Evolutionary conservation across 805 yeast species (phyloP).

Genomic region (Yamadazyma sp.): DNA sequence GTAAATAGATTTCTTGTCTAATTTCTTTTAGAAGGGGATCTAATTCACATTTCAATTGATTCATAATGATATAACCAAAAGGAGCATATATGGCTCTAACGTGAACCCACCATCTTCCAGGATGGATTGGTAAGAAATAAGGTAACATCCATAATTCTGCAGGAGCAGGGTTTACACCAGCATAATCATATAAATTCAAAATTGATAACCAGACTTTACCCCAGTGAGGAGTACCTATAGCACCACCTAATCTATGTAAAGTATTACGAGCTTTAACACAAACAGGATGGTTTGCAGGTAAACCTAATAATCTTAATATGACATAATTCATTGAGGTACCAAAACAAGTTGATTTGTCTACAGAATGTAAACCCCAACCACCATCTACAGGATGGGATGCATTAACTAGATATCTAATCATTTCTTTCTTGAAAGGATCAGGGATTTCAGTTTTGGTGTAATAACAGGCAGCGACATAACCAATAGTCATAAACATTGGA

Average conservation of each 20-base stretch:
- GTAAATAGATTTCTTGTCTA: constrained; percentile 73
- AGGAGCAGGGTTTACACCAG: constrained; percentile 97
- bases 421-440: constrained; percentile 60
- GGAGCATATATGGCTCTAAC: constrained; percentile 90
- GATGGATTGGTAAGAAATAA: constrained; percentile 77
- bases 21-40: constrained; percentile 63
- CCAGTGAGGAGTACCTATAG: constrained; percentile 92
- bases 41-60: constrained; percentile 51
- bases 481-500: constrained; percentile 96
- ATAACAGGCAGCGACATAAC: constrained; percentile 74
- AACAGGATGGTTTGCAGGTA: constrained; percentile 71
- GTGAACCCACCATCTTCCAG: constrained; percentile 99
- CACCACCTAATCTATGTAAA: constrained; percentile 78
- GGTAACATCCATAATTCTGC: constrained; percentile 93
- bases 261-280: constrained; percentile 72
- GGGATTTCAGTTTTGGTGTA: constrained; percentile 68
- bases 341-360: constrained; percentile 91
- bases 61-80: constrained; percentile 72
- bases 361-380: constrained; percentile 98
- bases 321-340: constrained; percentile 92
- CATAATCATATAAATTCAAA: constrained; percentile 84
- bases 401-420: constrained; percentile 84
- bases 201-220: constrained; percentile 90
- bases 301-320: constrained; percentile 73
- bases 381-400: constrained; percentile 97